Base-by-base conservation (phyloP, 768 basidiomycete species). In the Tricholoma flavovirens region DNA sequence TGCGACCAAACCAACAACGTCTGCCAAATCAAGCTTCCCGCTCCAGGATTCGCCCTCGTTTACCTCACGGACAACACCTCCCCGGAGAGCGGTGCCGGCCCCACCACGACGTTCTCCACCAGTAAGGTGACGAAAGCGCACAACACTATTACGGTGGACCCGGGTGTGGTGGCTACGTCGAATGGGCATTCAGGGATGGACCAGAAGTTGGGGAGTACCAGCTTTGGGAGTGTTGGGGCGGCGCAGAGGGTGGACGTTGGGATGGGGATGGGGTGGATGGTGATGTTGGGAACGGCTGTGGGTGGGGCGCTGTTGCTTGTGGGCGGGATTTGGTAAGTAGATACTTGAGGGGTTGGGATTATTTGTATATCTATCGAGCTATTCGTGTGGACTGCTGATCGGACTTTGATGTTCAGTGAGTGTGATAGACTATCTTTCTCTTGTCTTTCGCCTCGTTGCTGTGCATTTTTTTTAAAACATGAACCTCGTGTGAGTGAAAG, bases 1-100 rank as follows among this genome's bases (percentile, higher is more conserved):
- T 93, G 90, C 61, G 75, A 84, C 61, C 71, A 74, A 50, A 67
- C 66, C 10, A 70, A 71, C 32, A 74, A 77, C 58, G 71, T 75
- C 2, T 91, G 89, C 70, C 65, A 71, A 19, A 75, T 90, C 56
- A 70, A 69, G n/a, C 84, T 90, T 22, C 79, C 80, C 14, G 86
- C 87, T 0, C 89, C 90, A 0, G 79, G 78, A 26, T 81, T 81
- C 33, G 87, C 84, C 0, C 73, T 92, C 33, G 87, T 91, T 38
- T 90, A 88, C 75, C 72, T 90, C 15, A 77, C 72, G 4, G 67
- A 74, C 45, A 60, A 66, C 26, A 75, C 78, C 5, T 49, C 67
- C 15, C 51, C 67, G 0, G 75, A 75, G 42, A 72, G 69, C 6
- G 68, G 70, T 7, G 66, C 69, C 1, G 67, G 61, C 15, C 60